Base-by-base conservation (phyloP, 1,284 basidiomycete species). In the Kwoniella shivajii region DNA sequence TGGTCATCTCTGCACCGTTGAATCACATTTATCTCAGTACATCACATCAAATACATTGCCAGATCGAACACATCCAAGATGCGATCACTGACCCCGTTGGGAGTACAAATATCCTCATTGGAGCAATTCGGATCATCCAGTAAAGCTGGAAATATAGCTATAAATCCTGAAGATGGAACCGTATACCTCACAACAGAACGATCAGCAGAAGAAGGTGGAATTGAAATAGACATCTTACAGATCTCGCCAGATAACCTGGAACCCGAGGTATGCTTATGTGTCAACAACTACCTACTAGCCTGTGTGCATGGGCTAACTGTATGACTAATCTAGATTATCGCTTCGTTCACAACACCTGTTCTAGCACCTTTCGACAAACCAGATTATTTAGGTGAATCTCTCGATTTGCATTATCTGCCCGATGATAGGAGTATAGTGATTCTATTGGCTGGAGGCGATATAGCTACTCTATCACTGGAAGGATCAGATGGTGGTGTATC, bases 401-500 rank as follows among this genome's bases (percentile, higher is more conserved):
- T 88, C 18, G 83, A 83, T 31, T 78, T 92, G 56, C 82, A 81
- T 50, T 83, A 88, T 50, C 79, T 91, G 20, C 79, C 86, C 11
- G 90, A 92, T 61, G 82, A 82, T 36, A 80, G 84, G 54, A 80
- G 81, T 3, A 76, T 93, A 10, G 84, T 82, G 9, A 72, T 87
- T 11, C 81, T 92, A 14, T 84, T 86, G 59, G 81, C 84, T 5
- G 84, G 84, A 5, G 92, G 92, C 45, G 91, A 93, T 67, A 89
- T 95, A 54, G 85, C 84, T 2, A 84, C 85, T 22, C 74, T 88
- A 38, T 74, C 81, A 10, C 65, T 89, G 22, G 71, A 73, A 39
- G 57, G 62, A 5, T 56, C 59, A 16, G 84, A 86, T 47, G 83
- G 85, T 31, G 80, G 82, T n/a, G 65, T 78, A 3, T 66, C 81